A percentile compares a stretch with the other conserved stretches of the same genome.
Evolutionary conservation across 805 yeast species (phyloP).

Genomic region (Myxozyma melibiosi): DNA sequence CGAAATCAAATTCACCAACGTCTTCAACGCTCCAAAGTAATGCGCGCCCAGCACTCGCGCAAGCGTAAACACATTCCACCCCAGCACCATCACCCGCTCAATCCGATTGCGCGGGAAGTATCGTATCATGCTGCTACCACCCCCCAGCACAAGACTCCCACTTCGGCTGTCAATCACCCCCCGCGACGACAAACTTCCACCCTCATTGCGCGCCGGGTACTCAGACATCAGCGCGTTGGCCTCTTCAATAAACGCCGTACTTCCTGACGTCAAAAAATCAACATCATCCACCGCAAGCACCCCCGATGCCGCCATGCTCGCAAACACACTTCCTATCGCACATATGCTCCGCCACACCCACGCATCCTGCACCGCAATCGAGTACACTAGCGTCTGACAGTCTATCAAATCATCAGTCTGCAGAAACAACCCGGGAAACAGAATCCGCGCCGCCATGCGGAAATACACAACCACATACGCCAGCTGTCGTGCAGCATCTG

Average conservation of each 20-base stretch:
- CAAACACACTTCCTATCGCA: slow-evolving; percentile 15
- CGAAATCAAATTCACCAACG: slow-evolving; percentile 10
- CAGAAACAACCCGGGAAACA: slow-evolving; percentile 16
- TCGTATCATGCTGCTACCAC: background rate
- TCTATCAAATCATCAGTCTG: slow-evolving; percentile 7
- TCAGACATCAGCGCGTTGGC: background rate
- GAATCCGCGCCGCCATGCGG: slow-evolving; percentile 13
- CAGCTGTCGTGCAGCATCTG: slow-evolving; percentile 11
- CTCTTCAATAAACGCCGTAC: background rate
- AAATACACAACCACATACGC: slow-evolving; percentile 16
- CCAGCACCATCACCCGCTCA: slow-evolving; percentile 17
- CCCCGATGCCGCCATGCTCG: background rate
- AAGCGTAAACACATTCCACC: slow-evolving; percentile 24
- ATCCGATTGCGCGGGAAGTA: slow-evolving; percentile 12
- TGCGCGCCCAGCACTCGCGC: slow-evolving; percentile 1
- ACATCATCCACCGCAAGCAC: background rate
- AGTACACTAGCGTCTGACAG: slow-evolving; percentile 3
- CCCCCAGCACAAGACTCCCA: too few species aligned
- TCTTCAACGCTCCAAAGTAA: slow-evolving; percentile 1
- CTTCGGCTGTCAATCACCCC: too few species aligned
- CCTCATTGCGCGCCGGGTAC: background rate
- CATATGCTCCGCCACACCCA: slow-evolving; percentile 13
- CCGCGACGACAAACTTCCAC: too few species aligned
- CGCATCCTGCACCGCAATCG: background rate
- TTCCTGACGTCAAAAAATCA: background rate